These are phyloP conservation scores for Aurantiochytrium sp. DNA, from an alignment of 108 stramenopile species.

Conservation along the genomic window DNA sequence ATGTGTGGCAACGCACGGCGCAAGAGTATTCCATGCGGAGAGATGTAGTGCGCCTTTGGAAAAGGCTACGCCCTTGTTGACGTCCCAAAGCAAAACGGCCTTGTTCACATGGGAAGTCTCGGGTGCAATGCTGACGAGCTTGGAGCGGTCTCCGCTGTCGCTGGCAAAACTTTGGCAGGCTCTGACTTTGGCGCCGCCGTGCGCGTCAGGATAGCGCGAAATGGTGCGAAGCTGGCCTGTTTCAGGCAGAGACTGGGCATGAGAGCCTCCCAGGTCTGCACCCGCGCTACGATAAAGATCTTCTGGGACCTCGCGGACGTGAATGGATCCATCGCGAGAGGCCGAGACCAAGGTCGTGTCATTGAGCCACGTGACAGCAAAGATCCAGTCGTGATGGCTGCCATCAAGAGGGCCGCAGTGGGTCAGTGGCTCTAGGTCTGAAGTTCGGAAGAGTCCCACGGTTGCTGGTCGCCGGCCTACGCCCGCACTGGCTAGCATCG, in stretches of 20 bases:
- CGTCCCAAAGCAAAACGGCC: neutral
- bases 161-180: neutral
- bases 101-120: neutral
- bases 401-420: neutral
- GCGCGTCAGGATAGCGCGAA: neutral
- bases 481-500: neutral
- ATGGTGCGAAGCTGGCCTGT: neutral
- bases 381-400: neutral
- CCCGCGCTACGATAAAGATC: neutral
- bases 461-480: neutral
- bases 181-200: neutral
- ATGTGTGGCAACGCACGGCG: neutral
- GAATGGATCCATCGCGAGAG: neutral
- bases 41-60: neutral
- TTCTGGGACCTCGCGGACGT: neutral
- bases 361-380: neutral
- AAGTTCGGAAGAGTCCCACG: neutral
- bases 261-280: neutral
- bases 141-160: neutral
- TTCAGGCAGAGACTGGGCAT: neutral
- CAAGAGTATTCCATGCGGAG: neutral
- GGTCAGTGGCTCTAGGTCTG: neutral
- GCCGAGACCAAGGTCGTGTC: neutral
- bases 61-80: neutral
- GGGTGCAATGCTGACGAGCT: neutral